Conservation (phyloP, 345 rosid genomes). For the Linum tenue region DNA sequence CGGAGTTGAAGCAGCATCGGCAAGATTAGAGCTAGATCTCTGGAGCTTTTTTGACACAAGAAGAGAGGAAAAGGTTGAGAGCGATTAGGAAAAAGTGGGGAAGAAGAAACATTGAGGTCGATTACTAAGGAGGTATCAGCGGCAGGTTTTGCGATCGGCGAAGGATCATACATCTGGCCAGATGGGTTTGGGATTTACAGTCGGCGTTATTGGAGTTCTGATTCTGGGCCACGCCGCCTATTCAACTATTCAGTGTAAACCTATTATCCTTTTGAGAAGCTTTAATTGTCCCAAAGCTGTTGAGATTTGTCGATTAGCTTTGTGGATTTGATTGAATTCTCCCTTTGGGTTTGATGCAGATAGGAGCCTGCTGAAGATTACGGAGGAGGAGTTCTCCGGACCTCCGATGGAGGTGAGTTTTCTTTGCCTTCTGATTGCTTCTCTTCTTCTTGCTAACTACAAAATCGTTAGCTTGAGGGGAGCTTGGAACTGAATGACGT, state of each 20-base stretch:
- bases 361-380: conserved; percentile 82
- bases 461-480: background rate
- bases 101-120: too few relatives aligned
- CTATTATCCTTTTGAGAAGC: too few relatives aligned
- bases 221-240: conserved; percentile 86
- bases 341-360: conserved; percentile 34
- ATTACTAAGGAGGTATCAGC: too few relatives aligned
- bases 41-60: too few relatives aligned
- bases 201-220: conserved; percentile 55
- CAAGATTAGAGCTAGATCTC: too few relatives aligned
- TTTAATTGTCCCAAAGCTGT: too few relatives aligned
- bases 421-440: background rate
- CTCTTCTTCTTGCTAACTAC: background rate
- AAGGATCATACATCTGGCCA: too few relatives aligned
- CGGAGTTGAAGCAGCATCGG: too few relatives aligned
- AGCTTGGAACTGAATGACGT: background rate
- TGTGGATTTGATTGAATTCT: conserved; percentile 7
- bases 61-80: too few relatives aligned
- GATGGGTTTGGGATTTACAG: conserved; percentile 55
- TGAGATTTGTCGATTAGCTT: background rate
- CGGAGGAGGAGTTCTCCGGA: conserved; percentile 77
- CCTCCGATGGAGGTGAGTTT: conserved; percentile 62
- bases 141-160: too few relatives aligned
- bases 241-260: conserved; percentile 75
- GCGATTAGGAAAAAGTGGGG: too few relatives aligned